These are phyloP conservation scores for Aquilaria yunnanensis DNA, from an alignment of 345 rosid genomes.

Conservation along the genomic window DNA sequence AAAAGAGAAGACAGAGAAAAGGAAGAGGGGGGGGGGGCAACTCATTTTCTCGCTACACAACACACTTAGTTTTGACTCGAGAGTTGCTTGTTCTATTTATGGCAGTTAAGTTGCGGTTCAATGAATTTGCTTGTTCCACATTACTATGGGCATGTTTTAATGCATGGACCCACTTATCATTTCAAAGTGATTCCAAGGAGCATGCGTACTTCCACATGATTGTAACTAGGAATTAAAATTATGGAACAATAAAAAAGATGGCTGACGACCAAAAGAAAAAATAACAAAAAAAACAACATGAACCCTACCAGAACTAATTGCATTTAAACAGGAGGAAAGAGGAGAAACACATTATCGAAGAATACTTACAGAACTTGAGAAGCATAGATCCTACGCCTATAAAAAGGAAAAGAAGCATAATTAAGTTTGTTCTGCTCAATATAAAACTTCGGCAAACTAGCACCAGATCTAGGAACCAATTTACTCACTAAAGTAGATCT, in stretches of 20 bases:
- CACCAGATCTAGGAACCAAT: background rate
- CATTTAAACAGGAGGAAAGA: no score
- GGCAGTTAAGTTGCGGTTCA: no score
- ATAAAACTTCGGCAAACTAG: constrained; percentile 8
- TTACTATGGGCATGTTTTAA: no score
- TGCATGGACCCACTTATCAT: no score
- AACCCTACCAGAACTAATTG: background rate
- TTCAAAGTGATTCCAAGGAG: no score
- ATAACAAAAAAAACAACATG: background rate
- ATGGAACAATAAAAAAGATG: background rate
- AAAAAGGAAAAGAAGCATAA: constrained; percentile 11
- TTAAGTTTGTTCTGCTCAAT: background rate
- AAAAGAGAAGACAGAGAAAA: no score
- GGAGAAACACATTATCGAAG: constrained; percentile 1
- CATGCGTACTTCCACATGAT: background rate
- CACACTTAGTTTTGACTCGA: no score
- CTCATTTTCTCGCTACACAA: no score
- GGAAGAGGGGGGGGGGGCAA: no score
- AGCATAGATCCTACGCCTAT: constrained; percentile 28
- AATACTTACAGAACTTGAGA: constrained; percentile 37
- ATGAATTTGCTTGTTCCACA: no score
- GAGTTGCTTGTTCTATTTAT: no score
- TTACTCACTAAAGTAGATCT: constrained; percentile 32
- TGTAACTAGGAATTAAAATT: background rate
- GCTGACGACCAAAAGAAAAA: background rate